These are phyloP conservation scores for Aspergillus brunneoviolaceus DNA, from an alignment of 2,329 filamentous ascomycete genomes.

Conservation along the genomic window DNA sequence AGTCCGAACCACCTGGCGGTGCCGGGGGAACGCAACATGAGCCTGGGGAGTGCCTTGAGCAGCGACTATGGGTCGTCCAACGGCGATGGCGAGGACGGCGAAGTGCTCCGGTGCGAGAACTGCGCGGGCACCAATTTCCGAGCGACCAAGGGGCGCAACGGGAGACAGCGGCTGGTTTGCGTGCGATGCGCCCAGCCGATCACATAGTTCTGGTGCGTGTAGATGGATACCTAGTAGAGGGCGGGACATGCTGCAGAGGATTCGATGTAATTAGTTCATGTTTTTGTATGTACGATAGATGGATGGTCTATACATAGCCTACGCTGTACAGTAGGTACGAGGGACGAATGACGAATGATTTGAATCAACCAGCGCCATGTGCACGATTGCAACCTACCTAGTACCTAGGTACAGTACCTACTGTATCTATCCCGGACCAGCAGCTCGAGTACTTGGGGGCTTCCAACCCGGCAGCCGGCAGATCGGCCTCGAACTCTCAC, in stretches of 20 bases:
- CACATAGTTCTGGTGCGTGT: neutral
- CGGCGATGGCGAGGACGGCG: slow-evolving; percentile 46
- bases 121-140: slow-evolving; percentile 65
- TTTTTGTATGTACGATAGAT: neutral
- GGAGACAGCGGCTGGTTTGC: slow-evolving; percentile 61
- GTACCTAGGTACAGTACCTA: neutral
- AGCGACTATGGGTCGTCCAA: slow-evolving; percentile 52
- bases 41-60: slow-evolving; percentile 57
- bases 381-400: no score
- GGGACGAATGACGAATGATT: slow-evolving; percentile 4
- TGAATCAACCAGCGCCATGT: no score
- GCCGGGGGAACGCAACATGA: slow-evolving; percentile 38
- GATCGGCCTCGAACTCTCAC: neutral
- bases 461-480: neutral
- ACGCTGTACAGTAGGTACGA: slow-evolving; percentile 1
- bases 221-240: neutral
- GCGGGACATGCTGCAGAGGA: neutral
- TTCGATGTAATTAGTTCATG: neutral
- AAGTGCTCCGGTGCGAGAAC: slow-evolving; percentile 56
- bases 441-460: no score
- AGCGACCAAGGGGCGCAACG: slow-evolving; percentile 55
- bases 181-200: slow-evolving; percentile 49
- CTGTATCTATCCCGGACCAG: no score
- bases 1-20: slow-evolving; percentile 22
- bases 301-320: slow-evolving; percentile 1